phyloP scores from a whole-genome alignment of 345 rosid species.

The Boechera retrofracta region DNA sequence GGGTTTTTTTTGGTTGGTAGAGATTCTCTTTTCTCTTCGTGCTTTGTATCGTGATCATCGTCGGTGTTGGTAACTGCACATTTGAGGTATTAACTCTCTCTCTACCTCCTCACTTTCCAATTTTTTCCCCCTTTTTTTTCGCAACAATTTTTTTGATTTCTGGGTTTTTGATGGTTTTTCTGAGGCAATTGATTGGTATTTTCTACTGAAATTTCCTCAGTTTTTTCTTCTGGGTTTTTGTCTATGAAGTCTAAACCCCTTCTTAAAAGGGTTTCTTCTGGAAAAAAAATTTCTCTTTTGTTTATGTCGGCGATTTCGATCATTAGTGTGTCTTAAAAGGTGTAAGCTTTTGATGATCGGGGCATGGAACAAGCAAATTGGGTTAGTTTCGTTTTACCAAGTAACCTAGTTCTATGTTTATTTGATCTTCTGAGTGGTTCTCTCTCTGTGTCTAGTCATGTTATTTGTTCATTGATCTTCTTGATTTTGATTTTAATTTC shows the following conservation, averaged over 20 bases:
- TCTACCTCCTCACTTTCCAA: conserved; percentile 24
- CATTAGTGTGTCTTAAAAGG: conserved; percentile 13
- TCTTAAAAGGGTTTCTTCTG: not conserved
- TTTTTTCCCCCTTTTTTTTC: not conserved
- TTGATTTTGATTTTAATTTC: conserved; percentile 4
- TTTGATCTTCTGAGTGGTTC: not conserved
- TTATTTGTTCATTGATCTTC: conserved; percentile 14
- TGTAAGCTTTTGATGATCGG: conserved; percentile 35
- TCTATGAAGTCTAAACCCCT: conserved; percentile 26
- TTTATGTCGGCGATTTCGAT: conserved; percentile 19
- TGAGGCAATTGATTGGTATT: conserved; percentile 1
- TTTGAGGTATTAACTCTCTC: conserved; percentile 40
- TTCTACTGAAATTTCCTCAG: not conserved
- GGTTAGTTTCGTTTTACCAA: conserved; percentile 29
- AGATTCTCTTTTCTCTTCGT: conserved; percentile 37
- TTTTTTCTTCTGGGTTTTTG: conserved; percentile 20
- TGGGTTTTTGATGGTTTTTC: conserved; percentile 33
- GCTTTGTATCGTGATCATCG: conserved; percentile 49
- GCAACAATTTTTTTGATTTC: conserved; percentile 12
- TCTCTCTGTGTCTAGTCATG: conserved; percentile 2
- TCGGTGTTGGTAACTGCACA: conserved; percentile 48
- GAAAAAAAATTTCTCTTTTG: not conserved
- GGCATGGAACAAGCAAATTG: conserved; percentile 1
- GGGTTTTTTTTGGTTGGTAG: conserved; percentile 34
- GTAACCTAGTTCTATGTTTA: conserved; percentile 15